Conservation (phyloP, 202 grass and related monocot species). For the Zizania palustris region DNA sequence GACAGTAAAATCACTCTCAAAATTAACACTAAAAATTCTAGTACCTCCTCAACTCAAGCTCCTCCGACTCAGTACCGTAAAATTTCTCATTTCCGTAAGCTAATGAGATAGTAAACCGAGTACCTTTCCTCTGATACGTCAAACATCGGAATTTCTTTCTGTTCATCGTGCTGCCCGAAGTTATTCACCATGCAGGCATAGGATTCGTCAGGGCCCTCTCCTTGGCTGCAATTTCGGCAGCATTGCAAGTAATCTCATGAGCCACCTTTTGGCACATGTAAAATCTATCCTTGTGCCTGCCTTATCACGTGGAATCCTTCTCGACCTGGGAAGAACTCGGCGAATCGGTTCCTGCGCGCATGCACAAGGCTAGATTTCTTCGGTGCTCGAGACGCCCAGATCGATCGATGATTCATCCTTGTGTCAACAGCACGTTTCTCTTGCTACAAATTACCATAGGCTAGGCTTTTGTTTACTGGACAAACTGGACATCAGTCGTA, state of each 20-base stretch:
- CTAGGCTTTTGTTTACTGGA: slow-evolving; percentile 29
- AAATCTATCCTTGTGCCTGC: slow-evolving; percentile 54
- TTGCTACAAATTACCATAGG: slow-evolving; percentile 27
- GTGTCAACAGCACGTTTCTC: neutral
- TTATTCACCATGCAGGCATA: slow-evolving; percentile 53
- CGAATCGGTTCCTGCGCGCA: slow-evolving; percentile 52
- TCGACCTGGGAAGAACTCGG: slow-evolving; percentile 46
- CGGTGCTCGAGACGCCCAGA: slow-evolving; percentile 8
- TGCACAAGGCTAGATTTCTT: slow-evolving; percentile 49
- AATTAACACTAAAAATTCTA: no score
- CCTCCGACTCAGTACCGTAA: no score
- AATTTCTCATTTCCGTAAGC: no score
- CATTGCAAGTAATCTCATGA: slow-evolving; percentile 43
- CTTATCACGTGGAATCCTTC: slow-evolving; percentile 56
- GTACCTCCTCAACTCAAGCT: no score
- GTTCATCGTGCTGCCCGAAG: slow-evolving; percentile 44
- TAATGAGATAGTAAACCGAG: neutral
- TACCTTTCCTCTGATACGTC: slow-evolving; percentile 19
- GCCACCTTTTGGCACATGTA: slow-evolving; percentile 53
- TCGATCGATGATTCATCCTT: slow-evolving; percentile 39
- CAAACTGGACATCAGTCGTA: slow-evolving; percentile 44
- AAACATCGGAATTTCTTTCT: slow-evolving; percentile 35
- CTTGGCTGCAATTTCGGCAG: slow-evolving; percentile 44
- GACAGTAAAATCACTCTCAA: no score
- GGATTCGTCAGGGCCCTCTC: slow-evolving; percentile 50